Conservation (phyloP, 257 asterid species). For the Agastache rugosa region DNA sequence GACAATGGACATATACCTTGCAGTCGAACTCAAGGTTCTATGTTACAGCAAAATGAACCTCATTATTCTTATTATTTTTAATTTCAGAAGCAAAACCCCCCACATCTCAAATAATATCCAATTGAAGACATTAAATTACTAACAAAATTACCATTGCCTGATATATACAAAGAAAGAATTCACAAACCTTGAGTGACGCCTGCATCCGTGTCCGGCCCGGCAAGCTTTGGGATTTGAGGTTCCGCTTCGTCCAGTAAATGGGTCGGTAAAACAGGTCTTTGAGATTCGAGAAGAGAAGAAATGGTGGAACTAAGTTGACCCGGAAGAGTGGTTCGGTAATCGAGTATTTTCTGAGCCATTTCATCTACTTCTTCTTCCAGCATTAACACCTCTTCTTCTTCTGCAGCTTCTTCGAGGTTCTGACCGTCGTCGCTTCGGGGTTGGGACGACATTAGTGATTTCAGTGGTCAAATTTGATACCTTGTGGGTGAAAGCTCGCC, state of each 20-base stretch:
- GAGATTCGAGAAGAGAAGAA: conserved; percentile 59
- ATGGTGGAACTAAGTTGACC: conserved; percentile 57
- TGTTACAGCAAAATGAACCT: background rate
- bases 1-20: no score
- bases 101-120: background rate
- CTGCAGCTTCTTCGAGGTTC: conserved; percentile 45
- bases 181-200: conserved; percentile 42
- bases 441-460: conserved; percentile 38
- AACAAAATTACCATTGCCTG: background rate
- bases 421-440: conserved; percentile 39
- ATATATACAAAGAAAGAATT: background rate
- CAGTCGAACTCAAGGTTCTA: conserved; percentile 7
- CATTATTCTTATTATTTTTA: background rate
- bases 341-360: conserved; percentile 56
- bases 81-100: background rate
- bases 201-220: conserved; percentile 42
- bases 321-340: conserved; percentile 59
- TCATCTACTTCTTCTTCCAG: conserved; percentile 62
- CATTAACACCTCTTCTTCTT: conserved; percentile 43
- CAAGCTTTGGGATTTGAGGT: conserved; percentile 40
- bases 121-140: background rate
- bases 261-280: conserved; percentile 48
- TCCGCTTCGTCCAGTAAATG: conserved; percentile 37
- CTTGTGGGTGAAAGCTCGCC: background rate
- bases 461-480: conserved; percentile 31